These are phyloP conservation scores for Lachnellula cervina DNA, from an alignment of 2,329 filamentous ascomycete genomes.

Conservation along the genomic window DNA sequence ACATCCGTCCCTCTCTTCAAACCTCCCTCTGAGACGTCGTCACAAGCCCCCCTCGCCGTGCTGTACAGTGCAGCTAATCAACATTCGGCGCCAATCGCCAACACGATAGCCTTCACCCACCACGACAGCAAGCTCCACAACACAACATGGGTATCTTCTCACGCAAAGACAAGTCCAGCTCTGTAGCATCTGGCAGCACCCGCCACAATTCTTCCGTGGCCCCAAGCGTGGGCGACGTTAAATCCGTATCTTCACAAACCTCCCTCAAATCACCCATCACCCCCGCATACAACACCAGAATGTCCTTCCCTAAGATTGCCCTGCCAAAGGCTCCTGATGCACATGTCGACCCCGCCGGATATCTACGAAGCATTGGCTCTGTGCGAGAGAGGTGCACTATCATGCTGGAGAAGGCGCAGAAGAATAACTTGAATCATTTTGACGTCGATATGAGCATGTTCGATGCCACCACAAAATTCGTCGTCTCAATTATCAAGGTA, in stretches of 20 bases:
- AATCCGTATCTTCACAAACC: conserved; percentile 25
- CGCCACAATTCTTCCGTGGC: conserved; percentile 19
- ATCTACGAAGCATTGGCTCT: conserved; percentile 82
- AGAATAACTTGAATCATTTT: conserved; percentile 65
- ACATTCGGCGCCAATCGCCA: not conserved
- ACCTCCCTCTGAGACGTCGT: too few relatives aligned
- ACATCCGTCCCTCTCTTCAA: too few relatives aligned
- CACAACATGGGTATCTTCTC: conserved; percentile 29
- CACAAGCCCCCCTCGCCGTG: too few relatives aligned
- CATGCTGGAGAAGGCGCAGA: conserved; percentile 61
- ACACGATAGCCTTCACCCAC: not conserved
- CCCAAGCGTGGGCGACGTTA: conserved; percentile 20
- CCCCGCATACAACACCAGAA: conserved; percentile 22
- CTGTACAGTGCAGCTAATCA: too few relatives aligned
- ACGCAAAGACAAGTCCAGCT: conserved; percentile 26
- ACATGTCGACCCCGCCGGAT: conserved; percentile 79
- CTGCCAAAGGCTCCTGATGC: conserved; percentile 85
- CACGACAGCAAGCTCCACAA: not conserved
- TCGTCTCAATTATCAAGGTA: conserved; percentile 72
- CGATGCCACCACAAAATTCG: conserved; percentile 60
- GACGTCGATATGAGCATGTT: conserved; percentile 67
- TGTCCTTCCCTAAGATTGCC: conserved; percentile 54
- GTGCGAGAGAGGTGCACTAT: conserved; percentile 68
- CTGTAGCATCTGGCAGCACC: conserved; percentile 17
- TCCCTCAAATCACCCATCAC: conserved; percentile 28